Percentiles rank a stretch among this genome's conserved stretches.
phyloP scores from a whole-genome alignment of 208 protist genomes.

The Naegleria lovaniensis region DNA sequence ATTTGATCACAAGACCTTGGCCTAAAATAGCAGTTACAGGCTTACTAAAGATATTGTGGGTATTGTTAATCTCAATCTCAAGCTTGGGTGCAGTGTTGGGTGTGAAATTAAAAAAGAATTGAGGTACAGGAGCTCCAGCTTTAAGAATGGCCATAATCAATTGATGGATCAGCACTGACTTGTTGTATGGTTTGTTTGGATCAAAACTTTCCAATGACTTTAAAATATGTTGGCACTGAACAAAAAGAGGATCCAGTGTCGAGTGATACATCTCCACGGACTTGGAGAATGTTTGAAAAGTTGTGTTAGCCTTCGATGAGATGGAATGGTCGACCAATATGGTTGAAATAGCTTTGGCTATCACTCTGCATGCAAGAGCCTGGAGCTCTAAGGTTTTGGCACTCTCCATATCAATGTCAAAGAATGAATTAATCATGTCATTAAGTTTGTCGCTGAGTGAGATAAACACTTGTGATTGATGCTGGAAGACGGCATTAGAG shows the following conservation, averaged over 20 bases:
- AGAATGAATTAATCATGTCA: not conserved
- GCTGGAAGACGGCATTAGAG: not conserved
- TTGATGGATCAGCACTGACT: not conserved
- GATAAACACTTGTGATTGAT: not conserved
- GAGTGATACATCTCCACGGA: not conserved
- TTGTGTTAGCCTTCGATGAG: not conserved
- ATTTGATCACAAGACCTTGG: not conserved
- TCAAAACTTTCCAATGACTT: not conserved
- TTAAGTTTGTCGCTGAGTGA: not conserved
- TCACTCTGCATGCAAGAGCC: not conserved
- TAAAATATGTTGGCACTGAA: not conserved
- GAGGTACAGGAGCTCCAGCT: not conserved
- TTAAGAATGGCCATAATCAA: not conserved
- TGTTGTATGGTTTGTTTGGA: not conserved
- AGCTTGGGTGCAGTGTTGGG: not conserved
- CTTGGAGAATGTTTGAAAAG: not conserved
- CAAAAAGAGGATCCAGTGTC: not conserved
- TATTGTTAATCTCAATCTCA: conserved; percentile 3
- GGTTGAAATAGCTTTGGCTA: not conserved
- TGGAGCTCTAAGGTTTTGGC: not conserved
- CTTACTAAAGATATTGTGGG: not conserved
- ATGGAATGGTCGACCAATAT: not conserved
- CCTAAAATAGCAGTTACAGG: not conserved
- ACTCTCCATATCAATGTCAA: not conserved
- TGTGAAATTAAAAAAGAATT: not conserved